Conservation (phyloP, 2,329 filamentous ascomycete genomes). For the Chaetomium strumarium region DNA sequence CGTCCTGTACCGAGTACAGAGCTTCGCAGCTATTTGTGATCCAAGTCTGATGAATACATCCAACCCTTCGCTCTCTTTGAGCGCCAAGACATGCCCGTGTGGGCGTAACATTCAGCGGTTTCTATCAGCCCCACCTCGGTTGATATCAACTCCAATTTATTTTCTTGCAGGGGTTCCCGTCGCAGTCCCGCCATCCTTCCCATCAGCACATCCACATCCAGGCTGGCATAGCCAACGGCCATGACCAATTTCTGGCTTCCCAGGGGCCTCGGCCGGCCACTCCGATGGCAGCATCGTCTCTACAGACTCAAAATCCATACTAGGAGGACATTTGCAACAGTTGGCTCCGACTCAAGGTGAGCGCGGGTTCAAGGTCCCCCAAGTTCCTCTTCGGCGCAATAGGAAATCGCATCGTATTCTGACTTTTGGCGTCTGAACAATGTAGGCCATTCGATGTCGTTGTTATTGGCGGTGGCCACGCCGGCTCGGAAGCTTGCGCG, state of each 20-base stretch:
- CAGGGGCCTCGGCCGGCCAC: slow-evolving; percentile 19
- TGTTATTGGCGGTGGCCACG: slow-evolving; percentile 93
- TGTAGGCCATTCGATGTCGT: slow-evolving; percentile 77
- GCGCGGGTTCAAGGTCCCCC: neutral
- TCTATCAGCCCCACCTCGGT: too few species aligned
- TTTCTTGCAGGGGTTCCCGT: too few species aligned
- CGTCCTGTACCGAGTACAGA: too few species aligned
- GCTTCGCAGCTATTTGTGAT: too few species aligned
- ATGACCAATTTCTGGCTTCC: slow-evolving; percentile 23
- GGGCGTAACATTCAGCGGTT: too few species aligned
- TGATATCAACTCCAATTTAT: too few species aligned
- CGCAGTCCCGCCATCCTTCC: neutral
- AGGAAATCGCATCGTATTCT: neutral
- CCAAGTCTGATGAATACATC: too few species aligned
- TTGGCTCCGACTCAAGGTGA: slow-evolving; percentile 18
- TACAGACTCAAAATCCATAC: neutral
- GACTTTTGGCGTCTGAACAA: neutral
- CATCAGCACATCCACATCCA: neutral
- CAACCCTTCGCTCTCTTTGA: too few species aligned
- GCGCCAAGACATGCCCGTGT: too few species aligned
- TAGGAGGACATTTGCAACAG: slow-evolving; percentile 22
- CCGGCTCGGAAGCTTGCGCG: slow-evolving; percentile 87
- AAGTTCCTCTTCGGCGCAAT: neutral
- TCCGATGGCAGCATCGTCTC: slow-evolving; percentile 8
- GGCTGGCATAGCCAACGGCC: neutral